These are phyloP conservation scores for Solanum aculeatissimum DNA, from an alignment of 305 asterid genomes.

Conservation along the genomic window DNA sequence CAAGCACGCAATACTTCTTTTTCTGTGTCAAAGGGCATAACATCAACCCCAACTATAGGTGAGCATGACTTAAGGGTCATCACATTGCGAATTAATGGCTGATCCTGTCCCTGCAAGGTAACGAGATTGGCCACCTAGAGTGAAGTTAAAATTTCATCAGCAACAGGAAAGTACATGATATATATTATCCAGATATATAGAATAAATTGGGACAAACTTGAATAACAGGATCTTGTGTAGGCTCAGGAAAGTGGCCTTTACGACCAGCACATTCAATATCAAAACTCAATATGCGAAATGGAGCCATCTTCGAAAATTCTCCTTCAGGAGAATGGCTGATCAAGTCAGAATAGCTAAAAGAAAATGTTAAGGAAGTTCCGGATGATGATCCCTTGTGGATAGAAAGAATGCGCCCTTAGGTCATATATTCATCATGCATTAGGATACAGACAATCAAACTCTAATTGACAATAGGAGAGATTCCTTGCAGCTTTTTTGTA, in stretches of 20 bases:
- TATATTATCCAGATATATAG: background rate
- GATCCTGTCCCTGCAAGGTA: conserved; percentile 89
- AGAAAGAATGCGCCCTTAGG: background rate
- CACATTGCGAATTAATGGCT: conserved; percentile 90
- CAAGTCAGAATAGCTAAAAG: conserved; percentile 62
- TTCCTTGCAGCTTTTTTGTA: conserved; percentile 50
- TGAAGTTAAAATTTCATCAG: conserved; percentile 8
- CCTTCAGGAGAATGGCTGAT: conserved; percentile 95
- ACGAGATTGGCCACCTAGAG: conserved; percentile 84
- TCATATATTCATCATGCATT: conserved; percentile 3
- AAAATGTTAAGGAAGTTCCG: conserved; percentile 25
- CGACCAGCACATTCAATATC: conserved; percentile 99
- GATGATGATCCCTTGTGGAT: background rate
- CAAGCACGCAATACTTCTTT: conserved; percentile 87
- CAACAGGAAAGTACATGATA: conserved; percentile 1
- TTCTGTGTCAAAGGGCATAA: conserved; percentile 95
- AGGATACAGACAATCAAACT: conserved; percentile 99
- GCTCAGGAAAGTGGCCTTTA: conserved; percentile 95
- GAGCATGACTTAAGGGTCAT: conserved; percentile 99
- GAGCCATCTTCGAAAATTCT: conserved; percentile 96
- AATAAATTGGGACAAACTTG: conserved; percentile 39
- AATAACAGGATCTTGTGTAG: conserved; percentile 95
- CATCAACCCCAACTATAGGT: conserved; percentile 97
- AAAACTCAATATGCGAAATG: conserved; percentile 93
- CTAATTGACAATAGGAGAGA: conserved; percentile 75